Conservation (phyloP, 257 asterid genomes). For the Petunia axillaris region DNA sequence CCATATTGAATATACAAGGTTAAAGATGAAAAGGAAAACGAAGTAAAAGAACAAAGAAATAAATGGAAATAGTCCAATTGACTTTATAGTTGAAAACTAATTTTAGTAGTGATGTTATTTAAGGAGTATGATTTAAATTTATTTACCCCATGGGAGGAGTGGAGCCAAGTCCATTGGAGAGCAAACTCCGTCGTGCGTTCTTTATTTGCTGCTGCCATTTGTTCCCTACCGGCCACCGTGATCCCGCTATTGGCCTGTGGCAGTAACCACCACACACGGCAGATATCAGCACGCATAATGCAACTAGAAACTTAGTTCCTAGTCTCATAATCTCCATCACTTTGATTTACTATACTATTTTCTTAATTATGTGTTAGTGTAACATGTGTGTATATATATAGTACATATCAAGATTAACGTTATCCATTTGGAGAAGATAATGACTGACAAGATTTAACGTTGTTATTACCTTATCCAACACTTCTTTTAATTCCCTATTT, state of each 20-base stretch:
- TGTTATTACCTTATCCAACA: too few species aligned
- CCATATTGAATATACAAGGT: too few species aligned
- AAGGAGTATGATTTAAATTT: neutral
- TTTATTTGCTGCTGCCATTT: neutral
- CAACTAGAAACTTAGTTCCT: neutral
- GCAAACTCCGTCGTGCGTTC: constrained; percentile 22
- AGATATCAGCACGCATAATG: neutral
- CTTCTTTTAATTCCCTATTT: too few species aligned
- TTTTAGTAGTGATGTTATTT: too few species aligned
- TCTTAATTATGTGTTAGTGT: too few species aligned
- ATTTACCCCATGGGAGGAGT: constrained; percentile 60
- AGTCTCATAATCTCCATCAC: neutral
- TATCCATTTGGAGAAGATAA: too few species aligned
- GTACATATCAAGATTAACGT: too few species aligned
- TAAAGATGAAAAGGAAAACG: neutral
- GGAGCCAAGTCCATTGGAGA: constrained; percentile 51
- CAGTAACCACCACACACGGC: neutral
- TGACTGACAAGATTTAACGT: too few species aligned
- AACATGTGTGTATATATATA: too few species aligned
- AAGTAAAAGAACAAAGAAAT: neutral
- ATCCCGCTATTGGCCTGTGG: neutral
- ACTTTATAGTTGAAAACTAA: neutral
- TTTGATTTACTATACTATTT: too few species aligned
- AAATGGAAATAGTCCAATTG: too few species aligned
- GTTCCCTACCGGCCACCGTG: neutral